Conservation (phyloP, 2,329 filamentous ascomycete genomes). For the Penicillium italicum region DNA sequence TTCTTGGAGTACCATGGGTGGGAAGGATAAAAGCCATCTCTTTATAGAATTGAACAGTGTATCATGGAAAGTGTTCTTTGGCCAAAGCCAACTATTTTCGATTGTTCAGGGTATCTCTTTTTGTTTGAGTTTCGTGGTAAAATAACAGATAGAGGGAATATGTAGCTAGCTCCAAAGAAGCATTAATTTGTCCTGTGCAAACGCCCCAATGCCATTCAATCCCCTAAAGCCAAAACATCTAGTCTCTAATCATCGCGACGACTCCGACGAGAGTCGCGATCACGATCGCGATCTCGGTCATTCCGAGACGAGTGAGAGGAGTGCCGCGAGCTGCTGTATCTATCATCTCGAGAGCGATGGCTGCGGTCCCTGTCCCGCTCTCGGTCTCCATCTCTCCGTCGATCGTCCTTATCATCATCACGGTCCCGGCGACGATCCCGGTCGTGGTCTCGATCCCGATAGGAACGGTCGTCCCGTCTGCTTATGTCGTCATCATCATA, state of each 20-base stretch:
- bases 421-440: slow-evolving; percentile 35
- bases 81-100: neutral
- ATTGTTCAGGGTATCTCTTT: slow-evolving; percentile 21
- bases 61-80: neutral
- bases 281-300: slow-evolving; percentile 24
- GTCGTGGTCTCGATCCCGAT: slow-evolving; percentile 29
- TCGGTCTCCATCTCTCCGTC: slow-evolving; percentile 21
- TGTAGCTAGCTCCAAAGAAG: neutral
- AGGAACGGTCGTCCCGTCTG: slow-evolving; percentile 34
- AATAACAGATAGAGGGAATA: neutral
- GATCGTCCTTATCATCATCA: slow-evolving; percentile 25
- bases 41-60: slow-evolving; percentile 23
- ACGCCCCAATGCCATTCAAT: neutral
- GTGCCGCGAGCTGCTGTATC: slow-evolving; percentile 31
- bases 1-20: slow-evolving; percentile 22
- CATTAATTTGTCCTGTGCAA: slow-evolving; percentile 7
- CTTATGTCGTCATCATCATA: slow-evolving; percentile 39
- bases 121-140: neutral
- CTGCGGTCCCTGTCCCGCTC: slow-evolving; percentile 32
- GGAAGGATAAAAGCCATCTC: slow-evolving; percentile 25
- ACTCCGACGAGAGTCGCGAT: slow-evolving; percentile 32
- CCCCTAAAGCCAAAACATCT: neutral
- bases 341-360: slow-evolving; percentile 31
- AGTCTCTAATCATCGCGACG: slow-evolving; percentile 26
- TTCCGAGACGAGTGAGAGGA: slow-evolving; percentile 34